Percentiles rank a stretch among this genome's conserved stretches.
Conservation (phyloP, 345 rosid species). For the Draba incana region DNA sequence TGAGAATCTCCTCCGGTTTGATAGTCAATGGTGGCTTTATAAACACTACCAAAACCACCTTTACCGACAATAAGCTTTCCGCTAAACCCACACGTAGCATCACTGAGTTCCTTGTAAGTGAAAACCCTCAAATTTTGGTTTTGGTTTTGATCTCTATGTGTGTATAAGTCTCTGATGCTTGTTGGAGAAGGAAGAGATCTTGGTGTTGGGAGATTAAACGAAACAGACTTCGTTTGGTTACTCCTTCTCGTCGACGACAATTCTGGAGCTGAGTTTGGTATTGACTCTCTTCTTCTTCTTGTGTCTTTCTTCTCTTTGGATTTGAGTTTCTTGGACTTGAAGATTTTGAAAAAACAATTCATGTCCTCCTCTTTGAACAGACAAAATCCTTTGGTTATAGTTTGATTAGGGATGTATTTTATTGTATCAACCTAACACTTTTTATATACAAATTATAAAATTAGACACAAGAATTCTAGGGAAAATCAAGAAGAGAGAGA, state of each 20-base stretch:
- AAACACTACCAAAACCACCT: conserved; percentile 99
- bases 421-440: neutral
- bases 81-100: conserved; percentile 72
- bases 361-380: conserved; percentile 8
- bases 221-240: neutral
- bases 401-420: conserved; percentile 22
- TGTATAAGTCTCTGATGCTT: conserved; percentile 60
- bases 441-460: conserved; percentile 21
- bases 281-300: conserved; percentile 39
- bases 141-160: conserved; percentile 54
- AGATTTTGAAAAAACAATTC: conserved; percentile 35
- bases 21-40: conserved; percentile 64
- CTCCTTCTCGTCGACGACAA: conserved; percentile 19
- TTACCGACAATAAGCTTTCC: conserved; percentile 77
- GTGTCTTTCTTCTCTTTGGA: neutral
- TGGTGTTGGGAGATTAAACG: conserved; percentile 28
- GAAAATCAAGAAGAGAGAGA: conserved; percentile 4
- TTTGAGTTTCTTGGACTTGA: conserved; percentile 36
- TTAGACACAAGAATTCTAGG: neutral
- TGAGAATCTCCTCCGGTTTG: conserved; percentile 43
- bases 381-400: neutral
- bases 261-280: conserved; percentile 60
- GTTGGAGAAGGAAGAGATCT: conserved; percentile 53
- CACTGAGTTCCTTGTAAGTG: conserved; percentile 62
- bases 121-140: conserved; percentile 67